These are phyloP conservation scores for Globisporangium nunn DNA, from an alignment of 352 stramenopile species.

Conservation along the genomic window DNA sequence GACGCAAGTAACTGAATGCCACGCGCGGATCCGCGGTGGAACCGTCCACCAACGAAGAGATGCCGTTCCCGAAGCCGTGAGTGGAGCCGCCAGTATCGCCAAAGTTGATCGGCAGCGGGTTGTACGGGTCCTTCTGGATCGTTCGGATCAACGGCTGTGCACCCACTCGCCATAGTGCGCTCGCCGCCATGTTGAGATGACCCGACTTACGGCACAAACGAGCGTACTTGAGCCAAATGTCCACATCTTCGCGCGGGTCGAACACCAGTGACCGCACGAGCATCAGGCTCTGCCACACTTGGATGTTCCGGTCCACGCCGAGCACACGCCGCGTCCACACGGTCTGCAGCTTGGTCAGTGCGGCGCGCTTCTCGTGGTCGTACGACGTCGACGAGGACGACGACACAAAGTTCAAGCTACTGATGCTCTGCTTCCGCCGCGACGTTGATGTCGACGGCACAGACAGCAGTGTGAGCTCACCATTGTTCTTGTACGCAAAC, in stretches of 20 bases:
- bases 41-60: conserved; percentile 55
- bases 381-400: conserved; percentile 68
- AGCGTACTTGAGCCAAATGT: conserved; percentile 94
- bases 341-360: conserved; percentile 68
- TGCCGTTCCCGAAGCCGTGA: conserved; percentile 44
- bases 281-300: conserved; percentile 94
- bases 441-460: conserved; percentile 25
- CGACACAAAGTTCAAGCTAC: conserved; percentile 73
- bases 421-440: conserved; percentile 69
- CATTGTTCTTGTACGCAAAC: conserved; percentile 75
- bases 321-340: conserved; percentile 88
- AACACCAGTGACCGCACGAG: conserved; percentile 92
- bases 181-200: conserved; percentile 81
- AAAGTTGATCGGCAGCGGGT: conserved; percentile 65
- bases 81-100: conserved; percentile 36
- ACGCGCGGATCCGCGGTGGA: conserved; percentile 67
- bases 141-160: conserved; percentile 74
- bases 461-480: conserved; percentile 64
- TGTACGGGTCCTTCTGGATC: conserved; percentile 59
- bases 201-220: conserved; percentile 88
- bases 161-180: conserved; percentile 73
- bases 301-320: conserved; percentile 91
- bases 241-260: conserved; percentile 83
- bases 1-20: conserved; percentile 73
- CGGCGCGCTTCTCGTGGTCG: conserved; percentile 61